Conservation (phyloP, 768 basidiomycete species). For the Trametes cubensis region DNA sequence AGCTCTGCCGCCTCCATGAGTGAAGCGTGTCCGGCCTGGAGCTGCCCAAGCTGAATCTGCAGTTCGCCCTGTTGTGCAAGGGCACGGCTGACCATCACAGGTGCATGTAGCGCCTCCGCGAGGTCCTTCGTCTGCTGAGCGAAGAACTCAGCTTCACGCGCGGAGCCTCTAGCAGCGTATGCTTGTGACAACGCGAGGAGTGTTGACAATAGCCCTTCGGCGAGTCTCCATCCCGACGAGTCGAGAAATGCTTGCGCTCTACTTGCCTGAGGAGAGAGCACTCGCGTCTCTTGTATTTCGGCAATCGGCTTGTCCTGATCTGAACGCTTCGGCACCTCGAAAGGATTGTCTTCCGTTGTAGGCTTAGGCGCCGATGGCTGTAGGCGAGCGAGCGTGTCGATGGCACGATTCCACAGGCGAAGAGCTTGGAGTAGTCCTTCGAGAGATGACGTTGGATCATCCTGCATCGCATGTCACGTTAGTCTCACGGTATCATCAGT, state of each 20-base stretch:
- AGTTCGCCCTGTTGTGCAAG: conserved; percentile 71
- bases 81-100: conserved; percentile 66
- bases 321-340: conserved; percentile 46
- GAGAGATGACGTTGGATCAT: conserved; percentile 60
- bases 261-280: conserved; percentile 19
- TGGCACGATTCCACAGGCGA: conserved; percentile 79
- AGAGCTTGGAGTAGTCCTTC: conserved; percentile 67
- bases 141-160: conserved; percentile 85
- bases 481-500: conserved; percentile 6
- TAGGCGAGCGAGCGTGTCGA: conserved; percentile 67
- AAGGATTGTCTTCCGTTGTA: conserved; percentile 53
- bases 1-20: conserved; percentile 54
- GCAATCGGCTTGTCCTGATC: conserved; percentile 12
- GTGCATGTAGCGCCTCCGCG: conserved; percentile 67
- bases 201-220: conserved; percentile 68
- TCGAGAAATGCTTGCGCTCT: conserved; percentile 45
- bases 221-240: conserved; percentile 74
- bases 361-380: conserved; percentile 39
- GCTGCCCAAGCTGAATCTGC: conserved; percentile 60
- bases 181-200: conserved; percentile 65
- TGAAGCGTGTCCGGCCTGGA: conserved; percentile 57
- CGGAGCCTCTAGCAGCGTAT: conserved; percentile 76
- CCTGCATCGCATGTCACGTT: conserved; percentile 42
- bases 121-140: conserved; percentile 75
- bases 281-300: not conserved